A percentile compares a stretch with the other conserved stretches of the same genome.
Evolutionary conservation across 495 filamentous ascomycete species (phyloP).

Genomic region (Aspergillus egyptiacus): DNA sequence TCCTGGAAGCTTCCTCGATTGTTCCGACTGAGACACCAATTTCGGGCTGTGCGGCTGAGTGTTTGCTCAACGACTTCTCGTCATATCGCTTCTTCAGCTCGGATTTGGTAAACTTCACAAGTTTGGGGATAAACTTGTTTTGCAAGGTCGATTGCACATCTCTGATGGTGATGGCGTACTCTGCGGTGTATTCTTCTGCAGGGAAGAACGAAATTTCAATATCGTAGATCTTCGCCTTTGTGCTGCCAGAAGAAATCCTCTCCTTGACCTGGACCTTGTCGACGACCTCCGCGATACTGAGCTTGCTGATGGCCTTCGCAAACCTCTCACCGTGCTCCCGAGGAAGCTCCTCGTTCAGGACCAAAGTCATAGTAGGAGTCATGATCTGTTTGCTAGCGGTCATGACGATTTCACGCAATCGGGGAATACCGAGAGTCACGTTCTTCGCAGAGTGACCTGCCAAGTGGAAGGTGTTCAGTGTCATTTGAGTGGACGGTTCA

Average conservation of each 20-base stretch:
- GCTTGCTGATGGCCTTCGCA: conserved; percentile 85
- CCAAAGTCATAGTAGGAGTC: conserved; percentile 87
- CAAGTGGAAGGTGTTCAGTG: conserved; percentile 99
- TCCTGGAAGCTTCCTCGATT: conserved; percentile 54
- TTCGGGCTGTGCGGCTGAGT: conserved; percentile 66
- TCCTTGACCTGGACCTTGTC: conserved; percentile 78
- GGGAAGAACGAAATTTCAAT: conserved; percentile 81
- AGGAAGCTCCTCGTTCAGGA: conserved; percentile 66
- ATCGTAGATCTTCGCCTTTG: conserved; percentile 75
- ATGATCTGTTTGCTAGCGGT: conserved; percentile 82
- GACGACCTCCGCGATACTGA: conserved; percentile 79
- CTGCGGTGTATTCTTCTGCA: conserved; percentile 68
- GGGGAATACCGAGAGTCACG: conserved; percentile 96
- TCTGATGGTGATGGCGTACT: conserved; percentile 72
- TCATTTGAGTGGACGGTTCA: conserved; percentile 98
- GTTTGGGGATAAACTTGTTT: conserved; percentile 63
- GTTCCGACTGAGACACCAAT: conserved; percentile 72
- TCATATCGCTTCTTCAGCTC: conserved; percentile 74
- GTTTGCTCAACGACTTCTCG: conserved; percentile 52
- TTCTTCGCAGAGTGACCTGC: conserved; percentile 97
- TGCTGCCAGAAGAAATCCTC: conserved; percentile 57
- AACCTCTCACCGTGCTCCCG: conserved; percentile 68
- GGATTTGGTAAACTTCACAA: conserved; percentile 60
- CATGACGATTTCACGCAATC: conserved; percentile 97
- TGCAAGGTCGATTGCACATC: conserved; percentile 80